Base-by-base conservation (phyloP, 2,329 filamentous ascomycete species). In the Gyromitra esculenta region DNA sequence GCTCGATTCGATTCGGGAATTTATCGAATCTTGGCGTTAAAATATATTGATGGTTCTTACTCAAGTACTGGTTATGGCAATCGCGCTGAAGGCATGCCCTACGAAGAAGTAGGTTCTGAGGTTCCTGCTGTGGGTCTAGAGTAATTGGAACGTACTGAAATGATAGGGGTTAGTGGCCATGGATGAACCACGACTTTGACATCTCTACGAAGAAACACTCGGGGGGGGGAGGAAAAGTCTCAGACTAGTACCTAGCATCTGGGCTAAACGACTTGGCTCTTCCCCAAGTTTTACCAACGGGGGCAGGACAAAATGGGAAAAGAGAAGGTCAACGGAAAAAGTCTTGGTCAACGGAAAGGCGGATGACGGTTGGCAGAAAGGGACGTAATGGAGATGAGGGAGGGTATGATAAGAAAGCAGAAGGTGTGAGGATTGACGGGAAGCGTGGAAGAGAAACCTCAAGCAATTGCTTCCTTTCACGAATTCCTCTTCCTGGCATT, bases 321-420 rank as follows among this genome's bases (percentile, higher is more conserved):
- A 63, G 31, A 54, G 67, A 13, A 70, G 62, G 48, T 37, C 56
- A 25, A 31, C 56, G 50, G 43, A 52, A 60, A 69, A 56, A 48
- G 56, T 39, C 45, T 56, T 71, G 67, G 59, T 60, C 62, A 50
- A 63, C 57, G 56, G 56, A 37, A 63, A 62, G 57, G 45, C 35
- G 56, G 56, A 41, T 59, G 21, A 39, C 25, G 43, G 39, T 21
- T 60, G 56, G 56, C 52, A 60, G 15, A 41, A 8, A 21, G 54
- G 35, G 54, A 57, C 25, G 52, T 57, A 57, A 57, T 21, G 25
- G 52, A 35, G 54, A 6, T 21, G 54, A 57, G 2, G 21, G 54
- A 57, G 50, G 56, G 31, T 35, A 39, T 11, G 56, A 18, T n/a
- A 25, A 59, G 43, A 50, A 69, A 35, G 31, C 11, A 39, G 21